Percentiles rank a stretch among this genome's conserved stretches.
phyloP scores from a whole-genome alignment of 352 stramenopile species.

The Phytophthora quininea region DNA sequence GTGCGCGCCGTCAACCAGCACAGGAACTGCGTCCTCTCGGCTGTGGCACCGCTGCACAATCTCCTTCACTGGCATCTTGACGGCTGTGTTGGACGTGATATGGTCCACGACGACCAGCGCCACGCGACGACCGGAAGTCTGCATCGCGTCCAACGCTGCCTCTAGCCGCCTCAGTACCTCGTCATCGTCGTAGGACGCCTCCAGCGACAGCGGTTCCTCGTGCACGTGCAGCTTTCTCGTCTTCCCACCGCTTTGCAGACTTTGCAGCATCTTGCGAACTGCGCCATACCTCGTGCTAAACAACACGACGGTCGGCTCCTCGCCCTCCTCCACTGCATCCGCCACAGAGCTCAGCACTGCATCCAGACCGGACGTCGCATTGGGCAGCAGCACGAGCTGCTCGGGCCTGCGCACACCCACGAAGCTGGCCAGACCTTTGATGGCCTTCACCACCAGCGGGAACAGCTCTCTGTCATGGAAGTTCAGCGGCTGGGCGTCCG shows the following conservation, averaged over 20 bases:
- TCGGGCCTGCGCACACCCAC: slow-evolving; percentile 51
- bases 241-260: slow-evolving; percentile 21
- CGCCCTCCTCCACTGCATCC: not conserved
- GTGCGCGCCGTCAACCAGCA: slow-evolving; percentile 94
- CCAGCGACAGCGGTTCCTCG: slow-evolving; percentile 68
- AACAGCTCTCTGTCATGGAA: slow-evolving; percentile 95
- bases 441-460: slow-evolving; percentile 81
- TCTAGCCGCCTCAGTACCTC: slow-evolving; percentile 50
- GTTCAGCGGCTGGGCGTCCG: slow-evolving; percentile 90
- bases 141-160: slow-evolving; percentile 29
- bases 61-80: slow-evolving; percentile 83
- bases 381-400: slow-evolving; percentile 83
- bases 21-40: slow-evolving; percentile 38
- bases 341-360: slow-evolving; percentile 73
- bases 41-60: slow-evolving; percentile 73
- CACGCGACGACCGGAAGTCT: slow-evolving; percentile 38
- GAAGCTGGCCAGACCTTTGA: slow-evolving; percentile 79
- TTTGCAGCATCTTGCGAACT: slow-evolving; percentile 92
- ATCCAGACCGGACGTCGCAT: slow-evolving; percentile 92
- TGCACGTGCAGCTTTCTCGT: slow-evolving; percentile 39
- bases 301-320: slow-evolving; percentile 58
- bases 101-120: slow-evolving; percentile 91
- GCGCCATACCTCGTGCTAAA: slow-evolving; percentile 91
- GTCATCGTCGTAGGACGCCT: slow-evolving; percentile 61
- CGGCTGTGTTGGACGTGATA: slow-evolving; percentile 93